Evolutionary conservation across 768 basidiomycete species (phyloP).

Genomic region (Termitomyces sp.): DNA sequence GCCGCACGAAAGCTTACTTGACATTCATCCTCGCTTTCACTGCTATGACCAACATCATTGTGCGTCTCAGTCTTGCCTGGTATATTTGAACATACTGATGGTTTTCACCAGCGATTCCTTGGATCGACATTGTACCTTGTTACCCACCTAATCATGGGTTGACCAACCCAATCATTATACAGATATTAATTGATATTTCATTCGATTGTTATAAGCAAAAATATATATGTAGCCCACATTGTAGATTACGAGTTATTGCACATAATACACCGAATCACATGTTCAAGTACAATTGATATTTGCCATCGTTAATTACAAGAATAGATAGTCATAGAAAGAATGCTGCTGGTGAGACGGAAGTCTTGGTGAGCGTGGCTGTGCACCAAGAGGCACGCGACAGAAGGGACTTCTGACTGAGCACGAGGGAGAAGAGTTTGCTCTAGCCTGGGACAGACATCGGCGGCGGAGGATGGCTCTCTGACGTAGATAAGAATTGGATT

Average conservation of each 20-base stretch:
- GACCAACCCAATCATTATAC: not conserved
- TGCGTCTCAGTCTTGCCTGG: slow-evolving; percentile 19
- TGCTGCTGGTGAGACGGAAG: slow-evolving; percentile 8
- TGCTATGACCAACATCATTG: slow-evolving; percentile 67
- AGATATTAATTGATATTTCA: slow-evolving; percentile 4
- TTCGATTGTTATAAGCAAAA: not conserved
- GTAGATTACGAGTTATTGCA: not conserved
- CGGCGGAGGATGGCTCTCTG: slow-evolving; percentile 25
- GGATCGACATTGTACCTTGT: slow-evolving; percentile 26
- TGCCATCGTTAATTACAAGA: slow-evolving; percentile 19
- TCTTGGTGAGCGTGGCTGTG: slow-evolving; percentile 4
- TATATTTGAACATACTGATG: not conserved
- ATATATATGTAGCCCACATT: not conserved
- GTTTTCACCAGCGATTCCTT: slow-evolving; percentile 19
- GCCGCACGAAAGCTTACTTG: slow-evolving; percentile 68
- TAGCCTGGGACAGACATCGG: slow-evolving; percentile 18
- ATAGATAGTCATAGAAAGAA: slow-evolving; percentile 41
- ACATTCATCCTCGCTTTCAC: slow-evolving; percentile 79
- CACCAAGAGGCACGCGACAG: slow-evolving; percentile 19
- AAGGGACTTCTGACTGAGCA: slow-evolving; percentile 34
- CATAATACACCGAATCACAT: not conserved
- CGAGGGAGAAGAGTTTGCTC: slow-evolving; percentile 46
- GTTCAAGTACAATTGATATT: not conserved
- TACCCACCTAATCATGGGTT: slow-evolving; percentile 22
- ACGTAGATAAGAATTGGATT: slow-evolving; percentile 26